Evolutionary conservation across 2,329 filamentous ascomycete species (phyloP).

Genomic region (Alternaria sp.): DNA sequence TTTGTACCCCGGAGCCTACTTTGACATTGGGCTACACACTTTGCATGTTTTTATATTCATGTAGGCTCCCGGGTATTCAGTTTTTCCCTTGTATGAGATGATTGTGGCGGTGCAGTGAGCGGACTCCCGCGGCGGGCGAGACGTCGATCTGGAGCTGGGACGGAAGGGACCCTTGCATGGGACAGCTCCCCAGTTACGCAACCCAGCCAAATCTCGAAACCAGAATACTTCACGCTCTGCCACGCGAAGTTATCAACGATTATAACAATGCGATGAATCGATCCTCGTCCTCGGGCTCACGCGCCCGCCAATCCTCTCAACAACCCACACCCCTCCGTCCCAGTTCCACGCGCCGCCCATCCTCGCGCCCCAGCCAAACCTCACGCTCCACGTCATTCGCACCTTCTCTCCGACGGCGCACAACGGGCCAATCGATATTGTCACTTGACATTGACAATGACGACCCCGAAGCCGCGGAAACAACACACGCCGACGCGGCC

Average conservation of each 20-base stretch:
- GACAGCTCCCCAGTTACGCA: neutral
- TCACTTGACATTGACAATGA: conserved; percentile 65
- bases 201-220: neutral
- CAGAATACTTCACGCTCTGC: neutral
- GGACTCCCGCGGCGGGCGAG: neutral
- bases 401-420: conserved; percentile 62
- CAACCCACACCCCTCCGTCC: conserved; percentile 50
- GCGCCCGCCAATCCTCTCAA: conserved; percentile 5
- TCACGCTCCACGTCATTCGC: conserved; percentile 57
- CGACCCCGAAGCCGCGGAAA: conserved; percentile 60
- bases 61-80: too few relatives aligned
- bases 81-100: too few relatives aligned
- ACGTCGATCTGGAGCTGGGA: neutral
- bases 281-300: conserved; percentile 24
- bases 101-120: neutral
- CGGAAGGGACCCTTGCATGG: conserved; percentile 8
- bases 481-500: conserved; percentile 66
- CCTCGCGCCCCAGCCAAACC: conserved; percentile 21
- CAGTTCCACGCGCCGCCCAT: conserved; percentile 50
- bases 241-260: neutral
- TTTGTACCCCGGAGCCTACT: too few relatives aligned
- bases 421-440: conserved; percentile 70
- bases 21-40: too few relatives aligned
- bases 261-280: conserved; percentile 53
- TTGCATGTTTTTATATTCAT: too few relatives aligned